phyloP scores from a whole-genome alignment of 2,329 filamentous ascomycete species.

The Stagonosporopsis tanaceti region DNA sequence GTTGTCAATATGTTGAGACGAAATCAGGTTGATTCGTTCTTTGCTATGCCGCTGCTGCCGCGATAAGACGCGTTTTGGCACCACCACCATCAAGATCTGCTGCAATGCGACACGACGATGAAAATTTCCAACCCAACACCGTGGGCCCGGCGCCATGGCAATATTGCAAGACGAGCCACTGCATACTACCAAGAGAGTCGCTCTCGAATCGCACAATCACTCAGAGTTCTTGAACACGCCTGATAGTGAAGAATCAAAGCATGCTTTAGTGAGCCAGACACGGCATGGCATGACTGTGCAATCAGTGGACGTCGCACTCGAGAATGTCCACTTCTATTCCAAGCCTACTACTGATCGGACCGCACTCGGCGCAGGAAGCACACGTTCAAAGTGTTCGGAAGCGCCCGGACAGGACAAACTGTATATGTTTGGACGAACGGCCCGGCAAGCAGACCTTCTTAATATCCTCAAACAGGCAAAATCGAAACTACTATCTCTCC shows the following conservation, averaged over 20 bases:
- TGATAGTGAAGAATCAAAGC: too few relatives aligned
- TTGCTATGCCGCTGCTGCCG: constrained; percentile 14
- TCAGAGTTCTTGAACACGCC: too few relatives aligned
- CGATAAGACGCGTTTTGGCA: not conserved
- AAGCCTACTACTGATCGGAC: not conserved
- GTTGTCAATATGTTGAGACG: not conserved
- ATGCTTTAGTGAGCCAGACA: not conserved
- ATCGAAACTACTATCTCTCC: not conserved
- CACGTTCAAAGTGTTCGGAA: not conserved
- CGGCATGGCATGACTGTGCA: not conserved
- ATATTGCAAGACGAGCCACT: too few relatives aligned
- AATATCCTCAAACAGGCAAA: not conserved
- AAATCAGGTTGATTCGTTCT: not conserved
- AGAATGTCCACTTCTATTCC: not conserved
- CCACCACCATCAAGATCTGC: not conserved
- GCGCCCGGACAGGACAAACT: not conserved
- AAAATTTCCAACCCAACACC: too few relatives aligned
- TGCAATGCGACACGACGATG: not conserved
- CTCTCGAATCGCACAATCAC: too few relatives aligned
- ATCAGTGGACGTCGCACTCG: not conserved
- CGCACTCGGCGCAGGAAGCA: too few relatives aligned
- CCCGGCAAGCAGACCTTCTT: constrained; percentile 2
- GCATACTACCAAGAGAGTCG: not conserved
- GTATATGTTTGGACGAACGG: not conserved
- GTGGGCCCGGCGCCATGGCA: not conserved